phyloP scores from a whole-genome alignment of 805 yeast genomes.

The Kodamaea nitidulidarum region DNA sequence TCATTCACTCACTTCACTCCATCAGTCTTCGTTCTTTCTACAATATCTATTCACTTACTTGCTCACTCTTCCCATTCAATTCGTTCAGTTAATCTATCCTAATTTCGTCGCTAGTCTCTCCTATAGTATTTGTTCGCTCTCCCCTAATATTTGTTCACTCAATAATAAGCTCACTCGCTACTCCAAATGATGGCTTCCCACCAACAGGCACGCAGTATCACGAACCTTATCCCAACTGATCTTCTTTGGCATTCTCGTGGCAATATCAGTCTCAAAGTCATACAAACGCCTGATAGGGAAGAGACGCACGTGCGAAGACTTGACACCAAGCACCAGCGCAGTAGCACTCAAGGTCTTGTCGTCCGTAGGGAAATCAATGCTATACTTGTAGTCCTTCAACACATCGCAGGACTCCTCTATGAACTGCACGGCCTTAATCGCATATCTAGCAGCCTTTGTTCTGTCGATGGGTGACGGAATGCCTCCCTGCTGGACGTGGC shows the following conservation, averaged over 20 bases:
- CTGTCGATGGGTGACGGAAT: slow-evolving; percentile 93
- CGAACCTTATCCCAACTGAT: slow-evolving; percentile 79
- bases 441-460: slow-evolving; percentile 82
- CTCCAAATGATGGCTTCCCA: slow-evolving; percentile 47
- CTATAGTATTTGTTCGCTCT: too few relatives aligned
- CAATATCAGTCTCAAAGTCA: slow-evolving; percentile 81
- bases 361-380: slow-evolving; percentile 31
- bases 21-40: too few relatives aligned
- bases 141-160: too few relatives aligned
- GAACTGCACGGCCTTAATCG: slow-evolving; percentile 84
- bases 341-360: slow-evolving; percentile 30
- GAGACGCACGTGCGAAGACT: slow-evolving; percentile 69
- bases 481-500: slow-evolving; percentile 98
- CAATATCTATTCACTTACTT: too few relatives aligned
- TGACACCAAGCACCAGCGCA: slow-evolving; percentile 49
- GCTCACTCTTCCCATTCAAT: too few relatives aligned
- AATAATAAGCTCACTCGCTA: too few relatives aligned
- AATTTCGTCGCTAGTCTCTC: too few relatives aligned
- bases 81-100: too few relatives aligned
- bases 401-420: slow-evolving; percentile 52
- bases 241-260: slow-evolving; percentile 79
- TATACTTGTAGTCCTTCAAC: slow-evolving; percentile 21
- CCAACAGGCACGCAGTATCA: slow-evolving; percentile 79
- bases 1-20: too few relatives aligned
- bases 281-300: slow-evolving; percentile 71